Evolutionary conservation across 2,329 filamentous ascomycete species (phyloP).

Genomic region (Exophiala aquamarina): DNA sequence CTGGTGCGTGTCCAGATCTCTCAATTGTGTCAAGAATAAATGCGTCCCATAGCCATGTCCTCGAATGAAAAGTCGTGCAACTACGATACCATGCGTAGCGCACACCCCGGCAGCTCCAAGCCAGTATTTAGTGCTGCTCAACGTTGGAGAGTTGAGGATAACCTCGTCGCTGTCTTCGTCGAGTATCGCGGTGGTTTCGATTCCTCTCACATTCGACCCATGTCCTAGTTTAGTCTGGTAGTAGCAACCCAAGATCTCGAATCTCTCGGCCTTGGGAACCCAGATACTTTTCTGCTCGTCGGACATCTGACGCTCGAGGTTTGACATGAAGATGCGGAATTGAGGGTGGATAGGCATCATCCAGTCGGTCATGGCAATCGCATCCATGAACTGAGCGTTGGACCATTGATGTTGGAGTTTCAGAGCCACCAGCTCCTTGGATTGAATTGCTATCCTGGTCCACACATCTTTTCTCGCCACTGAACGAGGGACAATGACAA

Average conservation of each 20-base stretch:
- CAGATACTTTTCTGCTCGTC: conserved; percentile 29
- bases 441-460: conserved; percentile 24
- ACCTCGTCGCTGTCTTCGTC: conserved; percentile 32
- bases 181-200: conserved; percentile 36
- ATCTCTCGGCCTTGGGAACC: conserved; percentile 28
- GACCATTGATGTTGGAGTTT: conserved; percentile 27
- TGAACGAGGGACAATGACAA: conserved; percentile 20
- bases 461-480: conserved; percentile 29
- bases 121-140: conserved; percentile 35
- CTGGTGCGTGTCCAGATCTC: conserved; percentile 29
- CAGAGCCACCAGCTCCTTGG: conserved; percentile 24
- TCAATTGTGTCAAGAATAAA: conserved; percentile 33
- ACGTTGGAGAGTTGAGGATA: conserved; percentile 32
- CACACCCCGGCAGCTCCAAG: conserved; percentile 32
- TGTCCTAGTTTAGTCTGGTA: conserved; percentile 36
- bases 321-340: conserved; percentile 29
- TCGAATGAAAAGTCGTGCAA: conserved; percentile 32
- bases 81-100: conserved; percentile 33
- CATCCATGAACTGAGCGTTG: conserved; percentile 26
- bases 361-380: conserved; percentile 25
- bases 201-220: conserved; percentile 33
- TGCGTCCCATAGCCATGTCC: conserved; percentile 32
- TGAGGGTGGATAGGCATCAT: conserved; percentile 29
- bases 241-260: conserved; percentile 33
- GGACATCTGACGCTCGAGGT: conserved; percentile 28